Percentiles rank a stretch among this genome's conserved stretches.
phyloP scores from a whole-genome alignment of 2,329 filamentous ascomycete genomes.

The Pseudocercospora macadamiae region DNA sequence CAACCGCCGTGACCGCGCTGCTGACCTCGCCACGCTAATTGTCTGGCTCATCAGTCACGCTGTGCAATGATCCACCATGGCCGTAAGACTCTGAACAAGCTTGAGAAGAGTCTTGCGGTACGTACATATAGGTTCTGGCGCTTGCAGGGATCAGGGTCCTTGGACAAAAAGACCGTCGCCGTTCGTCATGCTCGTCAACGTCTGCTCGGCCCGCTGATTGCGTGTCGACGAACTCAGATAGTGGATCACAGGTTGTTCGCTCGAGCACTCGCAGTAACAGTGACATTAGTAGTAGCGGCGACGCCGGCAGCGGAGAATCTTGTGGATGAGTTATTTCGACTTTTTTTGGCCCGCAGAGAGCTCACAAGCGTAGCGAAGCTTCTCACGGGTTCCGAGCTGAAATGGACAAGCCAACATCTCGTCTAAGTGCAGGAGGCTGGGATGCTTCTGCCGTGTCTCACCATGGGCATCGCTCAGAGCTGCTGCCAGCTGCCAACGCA shows the following conservation, averaged over 20 bases:
- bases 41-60: neutral
- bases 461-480: neutral
- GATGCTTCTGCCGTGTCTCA: constrained; percentile 11
- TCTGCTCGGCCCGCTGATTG: constrained; percentile 17
- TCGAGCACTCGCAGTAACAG: neutral
- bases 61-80: neutral
- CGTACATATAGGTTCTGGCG: neutral
- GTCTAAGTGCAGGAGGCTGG: constrained; percentile 13
- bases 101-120: constrained; percentile 6
- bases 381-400: neutral
- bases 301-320: neutral
- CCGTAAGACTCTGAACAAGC: constrained; percentile 2
- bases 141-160: constrained; percentile 17
- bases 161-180: neutral
- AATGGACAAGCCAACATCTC: constrained; percentile 2
- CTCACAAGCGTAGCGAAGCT: constrained; percentile 1
- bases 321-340: too few species aligned
- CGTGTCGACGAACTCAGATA: constrained; percentile 14
- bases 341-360: neutral
- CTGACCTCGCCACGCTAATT: neutral
- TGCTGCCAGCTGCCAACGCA: neutral
- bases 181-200: constrained; percentile 12
- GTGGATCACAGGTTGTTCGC: neutral
- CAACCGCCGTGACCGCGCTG: neutral
- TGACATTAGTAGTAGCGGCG: neutral